Evolutionary conservation across 1,139 yeast genomes (phyloP), one percentile per base, ranked within the genome.

Genomic region (Candida albicans): DNA sequence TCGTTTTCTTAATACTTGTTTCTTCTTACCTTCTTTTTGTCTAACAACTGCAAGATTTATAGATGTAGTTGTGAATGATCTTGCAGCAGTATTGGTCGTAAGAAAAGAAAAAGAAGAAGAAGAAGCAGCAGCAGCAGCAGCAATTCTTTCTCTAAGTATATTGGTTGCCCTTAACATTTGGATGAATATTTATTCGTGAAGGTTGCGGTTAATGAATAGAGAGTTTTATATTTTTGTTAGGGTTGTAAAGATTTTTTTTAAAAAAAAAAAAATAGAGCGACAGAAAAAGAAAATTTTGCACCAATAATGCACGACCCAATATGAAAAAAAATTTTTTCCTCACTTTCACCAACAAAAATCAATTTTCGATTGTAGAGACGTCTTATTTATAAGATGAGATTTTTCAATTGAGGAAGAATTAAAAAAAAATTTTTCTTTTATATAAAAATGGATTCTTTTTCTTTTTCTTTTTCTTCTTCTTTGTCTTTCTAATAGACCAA

Each of bases 21-120:
- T 48, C 40, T 56, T 56, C 44, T 64, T 64, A 25, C 68, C 68
- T 24, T 58, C 65, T 38, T 51, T 51, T 37, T 46, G 53, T 36
- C 56, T 55, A 12, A 54, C 54, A 35, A 62, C 39, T 8, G 43
- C 62, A 12, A 46, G 43, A 11, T 42, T 24, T 5, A 35, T 24
- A 5, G 54, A 11, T 2, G 60, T 36, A 8, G 44, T 25, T 6
- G 49, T 38, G 39, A 44, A 40, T 24, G 33, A 18, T 37, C 39
- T 37, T 5, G 33, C 13, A 18, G 22, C 22, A 18, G 5, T 18
- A 18, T 18, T 18, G 5, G 22, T 18, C 5, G 22, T 18, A 18
- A 18, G 22, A 3, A 18, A 18, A 18, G 22, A 18, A 18, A 5
- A 18, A 18, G 22, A n/a, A n/a, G n/a, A n/a, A 10, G 22, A 37